phyloP scores from a whole-genome alignment of 169 alveolate genomes.

The Plasmodium cynomolgi region DNA sequence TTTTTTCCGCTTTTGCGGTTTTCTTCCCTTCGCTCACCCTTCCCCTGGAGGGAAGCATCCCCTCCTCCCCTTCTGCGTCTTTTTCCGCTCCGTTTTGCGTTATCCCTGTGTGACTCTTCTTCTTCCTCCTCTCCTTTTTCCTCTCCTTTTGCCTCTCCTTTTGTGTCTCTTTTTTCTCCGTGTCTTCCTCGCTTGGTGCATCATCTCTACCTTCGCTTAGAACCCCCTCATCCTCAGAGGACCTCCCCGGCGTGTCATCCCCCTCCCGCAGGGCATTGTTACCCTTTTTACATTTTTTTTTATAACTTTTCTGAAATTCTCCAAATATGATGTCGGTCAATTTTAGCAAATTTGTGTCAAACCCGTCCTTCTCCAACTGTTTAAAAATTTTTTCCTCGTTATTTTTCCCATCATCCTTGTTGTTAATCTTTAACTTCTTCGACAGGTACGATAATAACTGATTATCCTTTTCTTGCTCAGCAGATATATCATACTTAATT shows the following conservation, averaged over 20 bases:
- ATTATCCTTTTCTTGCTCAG: constrained; percentile 76
- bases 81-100: not conserved
- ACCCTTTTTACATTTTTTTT: not conserved
- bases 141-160: not conserved
- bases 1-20: constrained; percentile 2
- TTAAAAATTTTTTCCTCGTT: constrained; percentile 70
- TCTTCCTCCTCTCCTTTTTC: not conserved
- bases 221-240: not conserved
- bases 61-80: not conserved
- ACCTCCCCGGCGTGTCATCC: not conserved
- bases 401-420: constrained; percentile 22
- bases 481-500: constrained; percentile 36
- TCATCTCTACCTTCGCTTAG: not conserved
- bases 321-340: constrained; percentile 53
- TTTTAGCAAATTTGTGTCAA: constrained; percentile 58
- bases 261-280: not conserved
- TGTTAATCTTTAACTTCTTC: constrained; percentile 59
- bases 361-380: constrained; percentile 71
- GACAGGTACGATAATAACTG: constrained; percentile 74
- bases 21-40: not conserved
- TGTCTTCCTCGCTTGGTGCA: not conserved
- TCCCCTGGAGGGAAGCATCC: not conserved
- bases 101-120: not conserved
- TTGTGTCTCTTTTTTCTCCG: constrained; percentile 17
- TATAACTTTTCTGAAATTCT: constrained; percentile 43